phyloP scores from a whole-genome alignment of 179 eudicot genomes.

The Silene coronaria region DNA sequence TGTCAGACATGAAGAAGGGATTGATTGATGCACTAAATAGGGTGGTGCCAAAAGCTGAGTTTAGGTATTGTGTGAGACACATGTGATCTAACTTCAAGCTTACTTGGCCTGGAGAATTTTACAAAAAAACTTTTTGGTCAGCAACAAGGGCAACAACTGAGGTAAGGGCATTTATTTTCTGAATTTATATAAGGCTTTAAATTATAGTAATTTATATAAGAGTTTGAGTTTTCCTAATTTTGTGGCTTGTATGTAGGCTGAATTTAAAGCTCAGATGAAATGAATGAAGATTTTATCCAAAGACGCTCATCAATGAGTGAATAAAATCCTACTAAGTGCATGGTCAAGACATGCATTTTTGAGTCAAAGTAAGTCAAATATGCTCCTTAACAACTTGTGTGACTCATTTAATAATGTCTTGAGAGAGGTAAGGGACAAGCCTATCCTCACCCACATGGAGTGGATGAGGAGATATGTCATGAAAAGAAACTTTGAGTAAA shows the following conservation, averaged over 20 bases:
- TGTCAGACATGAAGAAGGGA: no score
- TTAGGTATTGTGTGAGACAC: no score
- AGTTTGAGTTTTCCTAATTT: no score
- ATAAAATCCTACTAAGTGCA: neutral
- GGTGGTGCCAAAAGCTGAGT: no score
- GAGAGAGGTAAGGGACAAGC: neutral
- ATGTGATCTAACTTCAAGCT: no score
- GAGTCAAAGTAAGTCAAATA: neutral
- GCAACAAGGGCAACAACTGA: no score
- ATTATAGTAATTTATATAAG: no score
- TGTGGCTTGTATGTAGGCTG: neutral
- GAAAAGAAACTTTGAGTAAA: neutral
- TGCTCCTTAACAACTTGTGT: neutral
- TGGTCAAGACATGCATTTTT: neutral
- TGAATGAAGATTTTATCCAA: neutral
- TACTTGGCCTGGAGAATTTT: no score
- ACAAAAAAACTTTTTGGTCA: no score
- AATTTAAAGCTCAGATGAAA: neutral
- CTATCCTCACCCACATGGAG: constrained; percentile 10
- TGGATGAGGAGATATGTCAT: neutral
- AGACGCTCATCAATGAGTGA: neutral
- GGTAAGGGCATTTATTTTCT: neutral
- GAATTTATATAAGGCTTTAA: no score
- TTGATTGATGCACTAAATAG: no score
- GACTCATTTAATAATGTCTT: neutral